phyloP scores from a whole-genome alignment of 2,329 filamentous ascomycete genomes.

The Microascus cirrosus region DNA sequence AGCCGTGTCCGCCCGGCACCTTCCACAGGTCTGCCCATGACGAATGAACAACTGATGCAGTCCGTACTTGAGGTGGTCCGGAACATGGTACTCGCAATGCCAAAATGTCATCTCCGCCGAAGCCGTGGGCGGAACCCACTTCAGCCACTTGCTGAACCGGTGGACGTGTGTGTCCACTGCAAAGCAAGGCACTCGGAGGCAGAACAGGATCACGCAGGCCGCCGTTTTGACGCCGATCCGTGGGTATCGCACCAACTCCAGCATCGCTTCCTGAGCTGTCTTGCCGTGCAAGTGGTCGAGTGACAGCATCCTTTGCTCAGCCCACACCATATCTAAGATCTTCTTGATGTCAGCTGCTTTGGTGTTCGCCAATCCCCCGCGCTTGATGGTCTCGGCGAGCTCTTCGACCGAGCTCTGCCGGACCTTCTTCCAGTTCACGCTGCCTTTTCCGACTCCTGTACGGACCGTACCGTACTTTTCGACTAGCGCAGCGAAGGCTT shows the following conservation, averaged over 20 bases:
- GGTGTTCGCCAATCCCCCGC: constrained; percentile 57
- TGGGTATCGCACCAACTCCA: constrained; percentile 34
- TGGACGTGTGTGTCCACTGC: constrained; percentile 48
- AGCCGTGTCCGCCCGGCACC: constrained; percentile 39
- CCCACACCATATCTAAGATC: constrained; percentile 61
- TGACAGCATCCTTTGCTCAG: constrained; percentile 50
- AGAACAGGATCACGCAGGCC: constrained; percentile 45
- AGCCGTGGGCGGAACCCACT: constrained; percentile 41
- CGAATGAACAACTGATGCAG: constrained; percentile 43
- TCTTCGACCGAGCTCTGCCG: constrained; percentile 45
- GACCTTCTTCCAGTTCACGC: constrained; percentile 66
- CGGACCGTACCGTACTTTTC: constrained; percentile 51
- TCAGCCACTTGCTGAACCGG: constrained; percentile 38
- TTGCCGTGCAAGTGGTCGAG: constrained; percentile 38
- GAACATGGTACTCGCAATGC: constrained; percentile 40
- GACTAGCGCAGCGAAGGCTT: constrained; percentile 55
- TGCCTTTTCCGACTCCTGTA: constrained; percentile 55
- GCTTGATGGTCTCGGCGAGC: constrained; percentile 57
- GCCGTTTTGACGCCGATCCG: constrained; percentile 48
- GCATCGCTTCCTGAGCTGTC: constrained; percentile 34
- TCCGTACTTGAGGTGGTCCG: constrained; percentile 40
- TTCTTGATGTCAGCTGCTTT: constrained; percentile 65
- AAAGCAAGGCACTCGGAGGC: constrained; percentile 39
- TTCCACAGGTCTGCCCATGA: constrained; percentile 36
- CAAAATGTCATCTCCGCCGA: constrained; percentile 34